Evolutionary conservation across 257 asterid species (phyloP), one percentile per base, ranked within the genome.

Genomic region (Ilex asprella): DNA sequence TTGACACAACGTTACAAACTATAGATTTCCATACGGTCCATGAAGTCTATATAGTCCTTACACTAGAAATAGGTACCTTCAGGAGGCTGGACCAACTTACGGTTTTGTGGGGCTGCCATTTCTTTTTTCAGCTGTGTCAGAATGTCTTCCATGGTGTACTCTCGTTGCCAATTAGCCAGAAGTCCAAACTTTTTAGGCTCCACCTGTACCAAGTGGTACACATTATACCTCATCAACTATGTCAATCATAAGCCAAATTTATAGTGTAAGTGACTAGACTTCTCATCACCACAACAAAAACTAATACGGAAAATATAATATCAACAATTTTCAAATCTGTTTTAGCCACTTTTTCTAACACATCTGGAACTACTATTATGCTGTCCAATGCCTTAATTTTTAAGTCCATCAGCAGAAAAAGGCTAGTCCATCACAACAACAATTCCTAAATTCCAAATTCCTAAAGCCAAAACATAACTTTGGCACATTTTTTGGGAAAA

Each of bases 51-150:
- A 65, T 54, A 73, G 10, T 31, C 58, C 52, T 71, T 60, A 67
- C 43, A 65, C 86, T 84, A 88, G 81, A 88, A 89, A 70, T 77
- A 81, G 71, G 91, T 84, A 64, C 96, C 96, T 79, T 89, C 96
- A 0, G 97, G 95, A 30, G 97, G 97, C 78, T 79, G 91, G 65
- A 81, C 87, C 31, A 84, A 82, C 77, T 84, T 84, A 35, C 91
- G 87, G 78, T 81, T 84, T 56, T 81, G 84, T 15, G 83, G 75
- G 32, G 87, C 74, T 10, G 87, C 85, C 90, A 84, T 84, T 68
- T 84, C 90, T 74, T 84, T 84, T 67, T 81, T 84, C 79, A 84
- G 78, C 64, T 84, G 87, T 4, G 79, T 68, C 67, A 84, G 71
- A 54, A 84, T 76, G 67, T 84, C 85, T 73, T 84, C 91, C 87